Evolutionary conservation across 768 basidiomycete species (phyloP).

Genomic region (Leucocoprinus leucothites): DNA sequence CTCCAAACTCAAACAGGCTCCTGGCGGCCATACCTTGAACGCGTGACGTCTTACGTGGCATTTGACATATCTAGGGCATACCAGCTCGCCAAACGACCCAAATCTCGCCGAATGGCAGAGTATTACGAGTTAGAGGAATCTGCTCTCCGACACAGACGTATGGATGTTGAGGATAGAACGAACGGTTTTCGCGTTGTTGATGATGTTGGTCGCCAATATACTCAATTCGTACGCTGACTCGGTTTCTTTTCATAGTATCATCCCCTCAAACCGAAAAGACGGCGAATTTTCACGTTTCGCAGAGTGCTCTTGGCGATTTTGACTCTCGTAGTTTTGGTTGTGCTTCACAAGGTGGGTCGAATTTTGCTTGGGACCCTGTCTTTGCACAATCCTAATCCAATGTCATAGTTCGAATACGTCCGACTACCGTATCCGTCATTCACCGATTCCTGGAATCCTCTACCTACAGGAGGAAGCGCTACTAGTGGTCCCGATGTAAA

Average conservation of each 20-base stretch:
- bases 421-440: not conserved
- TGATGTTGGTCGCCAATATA: not conserved
- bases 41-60: conserved; percentile 1
- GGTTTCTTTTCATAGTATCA: not conserved
- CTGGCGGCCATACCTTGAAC: not conserved
- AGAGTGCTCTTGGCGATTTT: not conserved
- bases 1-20: too few species aligned
- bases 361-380: not conserved
- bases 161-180: not conserved
- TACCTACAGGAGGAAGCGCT: conserved; percentile 1
- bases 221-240: not conserved
- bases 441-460: not conserved
- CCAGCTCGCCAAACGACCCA: not conserved
- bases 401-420: not conserved
- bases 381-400: not conserved
- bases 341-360: conserved; percentile 2
- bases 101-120: not conserved
- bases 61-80: not conserved
- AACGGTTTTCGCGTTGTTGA: not conserved
- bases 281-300: not conserved
- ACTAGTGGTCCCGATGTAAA: conserved; percentile 44
- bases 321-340: not conserved
- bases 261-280: not conserved
- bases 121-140: conserved; percentile 1
- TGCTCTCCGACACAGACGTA: conserved; percentile 8